These are phyloP conservation scores for Cichorium intybus DNA, from an alignment of 140 eudicot species.

Conservation along the genomic window DNA sequence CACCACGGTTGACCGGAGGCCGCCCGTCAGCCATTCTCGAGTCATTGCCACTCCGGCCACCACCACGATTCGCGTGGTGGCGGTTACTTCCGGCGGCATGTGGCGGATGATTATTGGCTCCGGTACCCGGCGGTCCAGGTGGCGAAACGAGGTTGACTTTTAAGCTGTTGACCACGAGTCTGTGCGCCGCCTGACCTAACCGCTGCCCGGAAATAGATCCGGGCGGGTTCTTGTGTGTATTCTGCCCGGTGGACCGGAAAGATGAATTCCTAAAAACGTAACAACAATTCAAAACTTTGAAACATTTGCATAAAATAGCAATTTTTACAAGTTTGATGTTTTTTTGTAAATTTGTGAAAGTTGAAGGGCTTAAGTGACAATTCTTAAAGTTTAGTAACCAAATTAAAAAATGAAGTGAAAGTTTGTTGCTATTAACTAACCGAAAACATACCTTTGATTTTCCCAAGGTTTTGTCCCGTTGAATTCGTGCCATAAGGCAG, in stretches of 20 bases:
- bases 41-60: background rate
- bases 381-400: too few species aligned
- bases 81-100: background rate
- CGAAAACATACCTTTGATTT: conserved; percentile 45
- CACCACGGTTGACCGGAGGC: background rate
- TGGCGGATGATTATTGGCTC: conserved; percentile 22
- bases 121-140: conserved; percentile 13
- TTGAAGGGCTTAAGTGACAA: too few species aligned
- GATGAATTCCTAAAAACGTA: conserved; percentile 21
- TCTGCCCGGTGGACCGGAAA: background rate
- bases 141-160: conserved; percentile 22
- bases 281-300: background rate
- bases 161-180: conserved; percentile 66
- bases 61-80: background rate
- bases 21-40: background rate
- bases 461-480: conserved; percentile 43
- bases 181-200: conserved; percentile 71
- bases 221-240: conserved; percentile 33
- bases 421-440: background rate
- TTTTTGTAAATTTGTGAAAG: too few species aligned
- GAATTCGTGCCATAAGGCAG: conserved; percentile 80
- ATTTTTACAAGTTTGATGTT: too few species aligned
- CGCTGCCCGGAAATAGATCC: conserved; percentile 61
- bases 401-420: too few species aligned
- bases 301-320: background rate